phyloP scores from a whole-genome alignment of 805 yeast species.

The Starmerella bombi region DNA sequence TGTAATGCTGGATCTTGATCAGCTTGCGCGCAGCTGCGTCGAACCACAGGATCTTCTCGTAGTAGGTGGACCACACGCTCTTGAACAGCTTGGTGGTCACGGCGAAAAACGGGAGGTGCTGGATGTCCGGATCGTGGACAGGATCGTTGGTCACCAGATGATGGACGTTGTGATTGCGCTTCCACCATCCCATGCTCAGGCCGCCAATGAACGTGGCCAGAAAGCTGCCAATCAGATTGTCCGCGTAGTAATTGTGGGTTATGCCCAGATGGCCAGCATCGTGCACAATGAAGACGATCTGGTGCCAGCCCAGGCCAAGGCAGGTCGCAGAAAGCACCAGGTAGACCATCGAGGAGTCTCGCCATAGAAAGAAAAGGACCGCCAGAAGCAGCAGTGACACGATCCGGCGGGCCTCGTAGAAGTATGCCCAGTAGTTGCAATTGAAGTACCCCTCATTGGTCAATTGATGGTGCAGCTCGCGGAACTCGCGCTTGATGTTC shows the following conservation, averaged over 20 bases:
- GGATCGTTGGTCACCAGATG: slow-evolving; percentile 88
- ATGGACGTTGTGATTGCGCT: slow-evolving; percentile 84
- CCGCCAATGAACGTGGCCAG: slow-evolving; percentile 81
- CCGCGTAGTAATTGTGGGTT: slow-evolving; percentile 65
- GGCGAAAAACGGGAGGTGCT: slow-evolving; percentile 83
- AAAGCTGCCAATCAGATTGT: slow-evolving; percentile 57
- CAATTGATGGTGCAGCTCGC: slow-evolving; percentile 43
- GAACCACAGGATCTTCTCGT: slow-evolving; percentile 51
- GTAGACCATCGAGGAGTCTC: slow-evolving; percentile 22
- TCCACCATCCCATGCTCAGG: slow-evolving; percentile 88
- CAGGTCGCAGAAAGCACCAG: slow-evolving; percentile 45
- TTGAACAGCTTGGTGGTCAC: slow-evolving; percentile 60
- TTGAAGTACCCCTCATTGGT: slow-evolving; percentile 49
- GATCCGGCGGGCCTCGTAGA: slow-evolving; percentile 54
- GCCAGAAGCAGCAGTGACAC: slow-evolving; percentile 39
- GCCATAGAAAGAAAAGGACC: slow-evolving; percentile 34
- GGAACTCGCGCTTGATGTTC: slow-evolving; percentile 42
- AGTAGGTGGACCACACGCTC: slow-evolving; percentile 65
- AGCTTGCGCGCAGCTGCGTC: slow-evolving; percentile 49
- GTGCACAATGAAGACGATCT: slow-evolving; percentile 73
- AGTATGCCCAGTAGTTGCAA: slow-evolving; percentile 62
- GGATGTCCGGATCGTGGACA: slow-evolving; percentile 87
- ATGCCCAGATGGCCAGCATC: slow-evolving; percentile 82
- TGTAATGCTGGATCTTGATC: slow-evolving; percentile 52
- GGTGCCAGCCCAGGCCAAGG: slow-evolving; percentile 79